These are phyloP conservation scores for Heterococcus sp. DNA, from an alignment of 108 stramenopile genomes.

Conservation along the genomic window DNA sequence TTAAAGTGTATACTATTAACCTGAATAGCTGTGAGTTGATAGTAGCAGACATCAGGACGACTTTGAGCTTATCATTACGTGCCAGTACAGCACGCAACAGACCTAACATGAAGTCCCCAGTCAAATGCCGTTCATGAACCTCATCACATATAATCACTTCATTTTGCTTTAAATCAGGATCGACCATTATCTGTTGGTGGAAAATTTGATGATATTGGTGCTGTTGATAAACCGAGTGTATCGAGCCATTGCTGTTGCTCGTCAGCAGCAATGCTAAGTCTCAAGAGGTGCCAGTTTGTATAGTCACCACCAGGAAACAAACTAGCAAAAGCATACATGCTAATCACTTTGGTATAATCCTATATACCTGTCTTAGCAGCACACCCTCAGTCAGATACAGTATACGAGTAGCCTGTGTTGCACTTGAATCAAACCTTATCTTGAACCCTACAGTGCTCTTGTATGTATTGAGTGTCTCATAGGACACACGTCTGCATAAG, in stretches of 20 bases:
- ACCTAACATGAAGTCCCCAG: slow-evolving; percentile 31
- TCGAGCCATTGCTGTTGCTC: slow-evolving; percentile 72
- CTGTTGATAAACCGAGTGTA: background rate
- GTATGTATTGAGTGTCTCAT: background rate
- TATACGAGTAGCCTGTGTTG: slow-evolving; percentile 16
- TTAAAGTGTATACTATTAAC: background rate
- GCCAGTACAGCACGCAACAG: slow-evolving; percentile 29
- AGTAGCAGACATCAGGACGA: slow-evolving; percentile 92
- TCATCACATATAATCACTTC: slow-evolving; percentile 54
- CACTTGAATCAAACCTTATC: slow-evolving; percentile 24
- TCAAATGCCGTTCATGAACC: slow-evolving; percentile 36
- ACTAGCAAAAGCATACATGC: no score
- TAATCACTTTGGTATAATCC: no score
- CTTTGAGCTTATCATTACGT: slow-evolving; percentile 58
- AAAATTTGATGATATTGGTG: background rate
- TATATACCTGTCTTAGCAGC: slow-evolving; percentile 38
- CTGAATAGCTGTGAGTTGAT: slow-evolving; percentile 72
- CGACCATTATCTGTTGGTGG: background rate
- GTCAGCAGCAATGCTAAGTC: slow-evolving; percentile 82
- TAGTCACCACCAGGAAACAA: no score
- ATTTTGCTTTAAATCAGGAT: slow-evolving; percentile 42
- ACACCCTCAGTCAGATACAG: slow-evolving; percentile 56
- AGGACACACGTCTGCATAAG: slow-evolving; percentile 23
- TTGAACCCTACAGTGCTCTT: background rate
- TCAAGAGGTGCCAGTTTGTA: no score